Base-by-base conservation (phyloP, 148 eudicot species). In the Arbutus unedo region DNA sequence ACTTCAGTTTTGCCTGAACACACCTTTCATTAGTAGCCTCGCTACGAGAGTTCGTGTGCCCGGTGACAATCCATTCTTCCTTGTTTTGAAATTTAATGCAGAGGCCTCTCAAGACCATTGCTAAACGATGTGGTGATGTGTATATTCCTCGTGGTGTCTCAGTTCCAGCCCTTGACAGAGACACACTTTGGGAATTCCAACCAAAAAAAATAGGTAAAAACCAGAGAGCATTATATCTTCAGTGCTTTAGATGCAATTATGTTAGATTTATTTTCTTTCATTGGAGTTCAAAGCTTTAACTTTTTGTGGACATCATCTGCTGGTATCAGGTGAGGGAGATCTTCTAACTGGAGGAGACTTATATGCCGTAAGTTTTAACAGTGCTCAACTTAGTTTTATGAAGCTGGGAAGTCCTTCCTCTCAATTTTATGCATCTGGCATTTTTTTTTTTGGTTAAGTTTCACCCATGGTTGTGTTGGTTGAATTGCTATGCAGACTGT, bases 71-170 rank as follows among this genome's bases (percentile, higher is more conserved):
- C 49, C 72, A 21, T 80, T 62, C 68, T 53, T 73, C 50, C 19
- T 21, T 74, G 56, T n/a, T 74, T 60, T 68, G 45, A 60, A 49
- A 19, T 73, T 67, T 70, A 56, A 79, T 87, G 77, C 95, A 97
- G 99, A 94, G 99, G 90, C 99, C 99, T 81, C 83, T 97, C 67
- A 94, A 93, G 88, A 97, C 99, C 21, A 97, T 97, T 85, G 99
- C 99, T 72, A 90, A 47, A 83, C 90, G 67, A 82, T 94, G 96
- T 78, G 97, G 97, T 71, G 99, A 96, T 93, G 99, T 96, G 73
- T 96, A 94, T 83, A 96, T 96, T 23, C 99, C 99, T 85, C 98
- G 98, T 87, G 99, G 99, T 88, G 99, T 96, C 68, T 83, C 97
- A 81, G 99, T 96, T 59, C 98, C 98, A 54, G 93, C 98, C 31